Base-by-base conservation (phyloP, 768 basidiomycete species). In the Melanogaster broomeanus region DNA sequence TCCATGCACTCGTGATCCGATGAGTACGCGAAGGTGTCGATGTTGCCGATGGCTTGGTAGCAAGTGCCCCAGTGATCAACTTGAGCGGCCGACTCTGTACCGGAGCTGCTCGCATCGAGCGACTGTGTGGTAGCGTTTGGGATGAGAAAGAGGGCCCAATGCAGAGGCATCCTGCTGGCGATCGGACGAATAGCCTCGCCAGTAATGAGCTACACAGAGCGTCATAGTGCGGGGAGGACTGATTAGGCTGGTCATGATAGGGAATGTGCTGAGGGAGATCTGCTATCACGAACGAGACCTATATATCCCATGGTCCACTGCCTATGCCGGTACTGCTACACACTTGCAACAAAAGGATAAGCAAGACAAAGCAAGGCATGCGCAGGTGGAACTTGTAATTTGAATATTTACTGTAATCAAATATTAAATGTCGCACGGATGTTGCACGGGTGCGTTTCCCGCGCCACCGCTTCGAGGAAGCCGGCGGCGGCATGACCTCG, bases 51-150 rank as follows among this genome's bases (percentile, higher is more conserved):
- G 47, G 57, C 60, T 30, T 67, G 66, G 43, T 65, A 52, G 38
- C 67, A 69, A n/a, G 58, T 64, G 42, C 65, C 65, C 58, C 62
- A 67, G 53, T 67, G 65, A 47, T 67, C 67, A 42, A 60, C 53
- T 39, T 53, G 53, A 41, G 58, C 65, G 7, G 65, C 48, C 5
- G 45, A 52, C 9, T 61, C 60, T 42, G 52, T 63, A 19, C 66
- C 59, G 5, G 57, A 42, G 42, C 56, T 65, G 45, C 58, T 67
- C 10, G 28, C 28, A 1, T 28, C 37, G 47, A 68, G 51, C 1
- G 66, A 68, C 24, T 56, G 40, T 3, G 10, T 6, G 22, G 57
- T 58, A n/a, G 65, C 61, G 22, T 66, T 63, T 27, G 58, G 47
- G 30, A 66, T 53, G 45, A 65, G 55, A 34, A 66, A 66, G 51